phyloP scores from a whole-genome alignment of 441 rosid species.

The Populus hybrid region DNA sequence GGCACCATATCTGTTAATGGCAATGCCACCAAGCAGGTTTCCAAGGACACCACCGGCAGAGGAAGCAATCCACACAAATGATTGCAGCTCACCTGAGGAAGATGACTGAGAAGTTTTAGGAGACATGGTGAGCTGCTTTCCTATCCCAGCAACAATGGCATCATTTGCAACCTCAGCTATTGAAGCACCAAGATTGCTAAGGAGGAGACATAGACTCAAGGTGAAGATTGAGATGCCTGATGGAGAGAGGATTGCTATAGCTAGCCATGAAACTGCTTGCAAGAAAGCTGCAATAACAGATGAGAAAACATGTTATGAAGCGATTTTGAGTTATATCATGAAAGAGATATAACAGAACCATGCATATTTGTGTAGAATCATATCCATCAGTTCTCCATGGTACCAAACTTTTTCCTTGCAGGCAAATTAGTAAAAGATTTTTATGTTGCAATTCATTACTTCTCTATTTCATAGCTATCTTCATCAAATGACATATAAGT shows the following conservation, averaged over 20 bases:
- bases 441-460: background rate
- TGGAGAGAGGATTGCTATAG: slow-evolving; percentile 54
- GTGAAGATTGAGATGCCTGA: slow-evolving; percentile 53
- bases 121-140: slow-evolving; percentile 37
- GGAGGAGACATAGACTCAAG: slow-evolving; percentile 58
- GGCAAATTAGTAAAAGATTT: background rate
- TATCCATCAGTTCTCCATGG: background rate
- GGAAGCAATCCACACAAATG: slow-evolving; percentile 81
- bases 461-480: background rate
- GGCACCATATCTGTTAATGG: slow-evolving; percentile 44
- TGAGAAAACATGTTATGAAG: background rate
- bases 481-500: background rate
- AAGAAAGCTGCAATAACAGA: slow-evolving; percentile 58
- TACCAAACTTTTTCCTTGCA: background rate
- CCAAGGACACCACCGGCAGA: slow-evolving; percentile 87
- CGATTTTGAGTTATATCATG: background rate
- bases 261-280: slow-evolving; percentile 84
- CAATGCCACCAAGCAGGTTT: slow-evolving; percentile 69
- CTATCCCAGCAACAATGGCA: slow-evolving; percentile 84
- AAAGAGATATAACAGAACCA: background rate
- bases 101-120: slow-evolving; percentile 32
- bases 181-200: slow-evolving; percentile 87
- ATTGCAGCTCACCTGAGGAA: slow-evolving; percentile 64
- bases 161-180: slow-evolving; percentile 91
- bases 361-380: background rate